phyloP scores from a whole-genome alignment of 106 monocot species.

The Phalaenopsis aphrodite region DNA sequence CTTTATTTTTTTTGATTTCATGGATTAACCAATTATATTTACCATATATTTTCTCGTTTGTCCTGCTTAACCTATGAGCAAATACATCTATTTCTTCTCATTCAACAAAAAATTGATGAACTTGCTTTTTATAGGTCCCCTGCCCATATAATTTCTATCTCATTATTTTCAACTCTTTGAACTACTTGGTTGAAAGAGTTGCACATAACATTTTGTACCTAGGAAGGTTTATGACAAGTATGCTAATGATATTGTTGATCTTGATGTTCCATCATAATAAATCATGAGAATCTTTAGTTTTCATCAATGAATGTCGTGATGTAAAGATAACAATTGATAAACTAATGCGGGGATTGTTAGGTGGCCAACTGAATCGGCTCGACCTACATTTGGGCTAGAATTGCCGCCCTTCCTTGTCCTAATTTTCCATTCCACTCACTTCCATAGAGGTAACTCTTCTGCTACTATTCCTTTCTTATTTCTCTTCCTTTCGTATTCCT shows the following conservation, averaged over 20 bases:
- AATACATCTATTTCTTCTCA: not conserved
- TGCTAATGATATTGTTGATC: not conserved
- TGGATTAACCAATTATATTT: not conserved
- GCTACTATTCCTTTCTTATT: no score
- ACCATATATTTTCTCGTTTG: not conserved
- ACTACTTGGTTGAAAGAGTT: not conserved
- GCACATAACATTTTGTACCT: not conserved
- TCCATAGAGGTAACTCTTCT: no score
- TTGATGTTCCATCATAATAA: not conserved
- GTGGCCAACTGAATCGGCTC: no score
- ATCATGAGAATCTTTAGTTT: not conserved
- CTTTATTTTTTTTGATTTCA: not conserved
- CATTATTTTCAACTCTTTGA: not conserved
- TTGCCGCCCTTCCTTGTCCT: no score
- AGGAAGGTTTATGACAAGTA: not conserved
- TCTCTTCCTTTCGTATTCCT: no score
- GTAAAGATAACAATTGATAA: no score
- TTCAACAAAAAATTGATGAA: not conserved
- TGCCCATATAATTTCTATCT: not conserved
- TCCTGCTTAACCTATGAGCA: not conserved
- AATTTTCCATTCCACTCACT: no score
- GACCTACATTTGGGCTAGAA: no score
- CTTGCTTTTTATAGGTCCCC: not conserved
- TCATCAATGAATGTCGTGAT: no score
- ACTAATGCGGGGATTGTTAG: no score